Conservation (phyloP, 2,329 filamentous ascomycete genomes). For the Sporothrix euskadiensis region DNA sequence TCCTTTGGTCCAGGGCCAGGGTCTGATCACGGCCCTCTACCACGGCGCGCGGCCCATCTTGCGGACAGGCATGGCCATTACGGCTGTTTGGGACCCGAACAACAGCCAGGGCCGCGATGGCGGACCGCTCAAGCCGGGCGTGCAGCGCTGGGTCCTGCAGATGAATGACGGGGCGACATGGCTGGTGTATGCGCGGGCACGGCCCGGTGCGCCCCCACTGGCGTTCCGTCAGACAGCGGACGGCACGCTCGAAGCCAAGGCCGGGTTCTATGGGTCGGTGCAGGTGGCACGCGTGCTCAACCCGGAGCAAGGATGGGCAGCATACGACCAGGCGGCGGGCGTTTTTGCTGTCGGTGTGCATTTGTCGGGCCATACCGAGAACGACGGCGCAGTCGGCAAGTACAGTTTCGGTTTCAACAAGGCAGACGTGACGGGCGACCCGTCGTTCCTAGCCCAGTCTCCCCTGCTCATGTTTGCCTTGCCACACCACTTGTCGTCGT, state of each 20-base stretch:
- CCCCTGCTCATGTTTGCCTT: constrained; percentile 81
- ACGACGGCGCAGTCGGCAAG: constrained; percentile 59
- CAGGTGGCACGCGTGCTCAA: constrained; percentile 79
- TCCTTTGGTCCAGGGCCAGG: constrained; percentile 86
- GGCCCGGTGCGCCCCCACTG: constrained; percentile 56
- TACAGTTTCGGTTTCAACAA: constrained; percentile 78
- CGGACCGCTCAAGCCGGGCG: constrained; percentile 50
- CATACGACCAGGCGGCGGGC: constrained; percentile 76
- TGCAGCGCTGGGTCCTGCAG: constrained; percentile 73
- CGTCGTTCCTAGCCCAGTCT: constrained; percentile 33
- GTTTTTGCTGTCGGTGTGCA: constrained; percentile 67
- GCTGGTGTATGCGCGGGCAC: constrained; percentile 74
- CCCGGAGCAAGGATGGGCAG: constrained; percentile 45
- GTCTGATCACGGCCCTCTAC: constrained; percentile 79
- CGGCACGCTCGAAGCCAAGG: constrained; percentile 62
- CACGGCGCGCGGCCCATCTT: constrained; percentile 68
- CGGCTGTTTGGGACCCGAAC: constrained; percentile 15
- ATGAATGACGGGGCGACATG: constrained; percentile 74
- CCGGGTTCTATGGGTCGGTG: constrained; percentile 72
- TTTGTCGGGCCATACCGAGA: constrained; percentile 58
- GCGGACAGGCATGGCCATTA: constrained; percentile 57
- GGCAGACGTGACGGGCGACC: constrained; percentile 57
- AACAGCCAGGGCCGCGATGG: background rate
- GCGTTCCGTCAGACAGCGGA: constrained; percentile 67
- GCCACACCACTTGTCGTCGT: constrained; percentile 79